These are phyloP conservation scores for Barnettozyma hawaiiensis DNA, from an alignment of 1,139 yeast genomes.

Conservation along the genomic window DNA sequence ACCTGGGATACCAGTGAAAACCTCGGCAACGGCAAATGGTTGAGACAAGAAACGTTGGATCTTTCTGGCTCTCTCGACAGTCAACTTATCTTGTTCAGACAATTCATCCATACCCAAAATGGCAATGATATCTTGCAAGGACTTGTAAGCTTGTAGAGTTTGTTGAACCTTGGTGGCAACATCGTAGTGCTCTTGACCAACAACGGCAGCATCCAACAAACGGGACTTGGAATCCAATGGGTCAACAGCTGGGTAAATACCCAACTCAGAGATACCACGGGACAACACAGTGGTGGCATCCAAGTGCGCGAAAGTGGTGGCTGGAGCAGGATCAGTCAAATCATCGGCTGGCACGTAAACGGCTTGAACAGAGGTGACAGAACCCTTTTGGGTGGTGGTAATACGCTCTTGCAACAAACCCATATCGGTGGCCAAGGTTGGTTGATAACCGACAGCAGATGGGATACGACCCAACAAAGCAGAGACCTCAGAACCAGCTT, in stretches of 20 bases:
- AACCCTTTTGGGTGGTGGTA: conserved; percentile 99
- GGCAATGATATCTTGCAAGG: conserved; percentile 99
- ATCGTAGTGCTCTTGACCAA: conserved; percentile 97
- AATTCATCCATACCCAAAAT: conserved; percentile 99
- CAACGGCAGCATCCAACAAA: conserved; percentile 94
- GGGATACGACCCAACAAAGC: conserved; percentile 99
- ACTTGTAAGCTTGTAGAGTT: conserved; percentile 98
- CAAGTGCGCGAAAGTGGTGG: conserved; percentile 99
- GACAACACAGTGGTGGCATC: conserved; percentile 99
- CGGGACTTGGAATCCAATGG: conserved; percentile 99
- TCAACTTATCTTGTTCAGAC: conserved; percentile 96
- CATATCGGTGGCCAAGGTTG: conserved; percentile 99
- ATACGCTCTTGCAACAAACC: conserved; percentile 99
- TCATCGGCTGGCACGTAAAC: conserved; percentile 99
- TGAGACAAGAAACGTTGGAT: conserved; percentile 99
- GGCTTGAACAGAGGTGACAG: conserved; percentile 99
- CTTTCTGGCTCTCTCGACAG: conserved; percentile 99
- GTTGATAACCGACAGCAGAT: conserved; percentile 99
- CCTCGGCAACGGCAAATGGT: conserved; percentile 99
- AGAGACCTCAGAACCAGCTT: conserved; percentile 99
- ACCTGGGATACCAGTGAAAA: conserved; percentile 99
- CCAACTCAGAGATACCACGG: conserved; percentile 99
- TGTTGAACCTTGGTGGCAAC: conserved; percentile 95
- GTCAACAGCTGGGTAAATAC: conserved; percentile 99
- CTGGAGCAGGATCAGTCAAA: conserved; percentile 99